A percentile compares a stretch with the other conserved stretches of the same genome.
Conservation (phyloP, 441 rosid genomes). For the Brassica balearica region DNA sequence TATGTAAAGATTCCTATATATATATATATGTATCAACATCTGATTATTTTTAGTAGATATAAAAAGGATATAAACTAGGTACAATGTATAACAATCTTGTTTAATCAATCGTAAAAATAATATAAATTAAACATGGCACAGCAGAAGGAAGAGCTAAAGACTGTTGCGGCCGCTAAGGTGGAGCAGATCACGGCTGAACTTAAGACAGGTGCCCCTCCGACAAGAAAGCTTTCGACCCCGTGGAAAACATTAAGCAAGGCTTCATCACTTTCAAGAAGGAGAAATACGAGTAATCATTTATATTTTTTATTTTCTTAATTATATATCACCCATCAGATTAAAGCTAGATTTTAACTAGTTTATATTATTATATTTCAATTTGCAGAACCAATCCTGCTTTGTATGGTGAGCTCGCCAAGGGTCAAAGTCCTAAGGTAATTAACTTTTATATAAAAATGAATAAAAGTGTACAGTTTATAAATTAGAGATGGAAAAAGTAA, state of each 20-base stretch:
- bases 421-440: conserved; percentile 90
- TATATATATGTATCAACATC: too few species aligned
- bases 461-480: background rate
- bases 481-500: background rate
- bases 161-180: conserved; percentile 76
- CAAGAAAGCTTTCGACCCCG: conserved; percentile 52
- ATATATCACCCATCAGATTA: background rate
- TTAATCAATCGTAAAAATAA: conserved; percentile 12
- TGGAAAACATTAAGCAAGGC: conserved; percentile 74
- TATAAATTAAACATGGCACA: too few species aligned
- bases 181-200: conserved; percentile 78
- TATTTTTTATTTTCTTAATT: background rate
- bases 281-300: conserved; percentile 72
- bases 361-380: background rate
- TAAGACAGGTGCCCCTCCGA: conserved; percentile 49
- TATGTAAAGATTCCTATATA: too few species aligned
- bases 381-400: conserved; percentile 76
- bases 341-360: conserved; percentile 8
- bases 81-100: background rate
- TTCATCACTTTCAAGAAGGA: conserved; percentile 86
- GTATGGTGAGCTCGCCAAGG: conserved; percentile 79
- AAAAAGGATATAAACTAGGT: too few species aligned
- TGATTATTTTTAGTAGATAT: too few species aligned
- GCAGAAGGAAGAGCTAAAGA: conserved; percentile 80
- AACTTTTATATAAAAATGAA: background rate